These are phyloP conservation scores for Kazachstania kunashirensis DNA, from an alignment of 805 yeast species.

Conservation along the genomic window DNA sequence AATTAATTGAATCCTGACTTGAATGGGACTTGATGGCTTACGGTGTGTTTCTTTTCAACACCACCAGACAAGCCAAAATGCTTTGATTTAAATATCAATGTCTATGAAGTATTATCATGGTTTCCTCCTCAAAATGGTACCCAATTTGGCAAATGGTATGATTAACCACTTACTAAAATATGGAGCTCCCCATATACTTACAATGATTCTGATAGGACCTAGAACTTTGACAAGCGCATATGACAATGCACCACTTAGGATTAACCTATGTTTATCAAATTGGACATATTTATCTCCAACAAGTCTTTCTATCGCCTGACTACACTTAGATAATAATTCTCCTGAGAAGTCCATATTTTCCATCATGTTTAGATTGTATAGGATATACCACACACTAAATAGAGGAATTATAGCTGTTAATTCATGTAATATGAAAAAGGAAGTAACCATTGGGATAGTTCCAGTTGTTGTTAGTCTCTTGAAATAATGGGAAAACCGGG, in stretches of 20 bases:
- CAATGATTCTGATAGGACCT: slow-evolving; percentile 26
- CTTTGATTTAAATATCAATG: too few relatives aligned
- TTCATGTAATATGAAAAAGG: slow-evolving; percentile 65
- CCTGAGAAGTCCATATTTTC: slow-evolving; percentile 16
- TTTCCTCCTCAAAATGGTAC: background rate
- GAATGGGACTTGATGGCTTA: too few relatives aligned
- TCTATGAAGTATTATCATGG: too few relatives aligned
- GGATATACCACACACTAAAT: slow-evolving; percentile 54
- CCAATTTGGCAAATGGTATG: slow-evolving; percentile 13
- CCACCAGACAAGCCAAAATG: too few relatives aligned
- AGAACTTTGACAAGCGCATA: slow-evolving; percentile 54
- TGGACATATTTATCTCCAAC: slow-evolving; percentile 31
- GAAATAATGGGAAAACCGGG: slow-evolving; percentile 21
- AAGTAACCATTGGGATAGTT: slow-evolving; percentile 34
- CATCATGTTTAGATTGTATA: slow-evolving; percentile 43
- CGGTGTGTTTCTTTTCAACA: too few relatives aligned
- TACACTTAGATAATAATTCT: slow-evolving; percentile 45
- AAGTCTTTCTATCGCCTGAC: slow-evolving; percentile 45
- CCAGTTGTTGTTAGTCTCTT: slow-evolving; percentile 24
- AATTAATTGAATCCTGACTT: too few relatives aligned
- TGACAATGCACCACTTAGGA: slow-evolving; percentile 68
- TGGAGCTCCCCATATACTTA: slow-evolving; percentile 31
- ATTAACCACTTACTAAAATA: slow-evolving; percentile 19
- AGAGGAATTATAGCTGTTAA: slow-evolving; percentile 66
- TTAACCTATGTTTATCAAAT: slow-evolving; percentile 40